These are phyloP conservation scores for Colletotrichum brevisporum DNA, from an alignment of 2,329 filamentous ascomycete species.

Conservation along the genomic window DNA sequence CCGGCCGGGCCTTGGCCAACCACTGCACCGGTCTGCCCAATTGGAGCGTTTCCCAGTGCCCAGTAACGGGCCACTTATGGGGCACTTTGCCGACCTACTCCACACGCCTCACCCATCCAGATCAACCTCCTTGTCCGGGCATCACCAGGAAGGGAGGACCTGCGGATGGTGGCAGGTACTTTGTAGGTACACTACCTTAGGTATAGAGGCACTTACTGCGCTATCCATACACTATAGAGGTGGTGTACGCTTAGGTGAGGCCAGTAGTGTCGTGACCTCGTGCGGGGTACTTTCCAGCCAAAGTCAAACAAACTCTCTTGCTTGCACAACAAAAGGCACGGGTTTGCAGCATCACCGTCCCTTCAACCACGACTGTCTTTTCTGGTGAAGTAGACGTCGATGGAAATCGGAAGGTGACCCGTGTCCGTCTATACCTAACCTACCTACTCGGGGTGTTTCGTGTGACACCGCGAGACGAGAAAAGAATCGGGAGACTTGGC, in stretches of 20 bases:
- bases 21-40: slow-evolving; percentile 35
- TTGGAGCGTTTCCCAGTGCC: neutral
- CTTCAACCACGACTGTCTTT: neutral
- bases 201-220: no score
- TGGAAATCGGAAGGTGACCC: neutral
- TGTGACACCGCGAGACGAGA: neutral
- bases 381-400: neutral
- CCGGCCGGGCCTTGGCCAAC: slow-evolving; percentile 34
- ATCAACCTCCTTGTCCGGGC: slow-evolving; percentile 23
- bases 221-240: no score
- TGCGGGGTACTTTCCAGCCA: slow-evolving; percentile 32
- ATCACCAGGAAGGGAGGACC: neutral
- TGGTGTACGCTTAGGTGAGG: no score
- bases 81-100: slow-evolving; percentile 15
- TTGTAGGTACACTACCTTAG: neutral
- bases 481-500: slow-evolving; percentile 14
- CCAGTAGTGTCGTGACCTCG: neutral
- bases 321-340: slow-evolving; percentile 7
- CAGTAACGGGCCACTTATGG: slow-evolving; percentile 25
- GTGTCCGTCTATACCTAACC: neutral
- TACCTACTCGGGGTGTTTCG: slow-evolving; percentile 18
- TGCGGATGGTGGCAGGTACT: neutral
- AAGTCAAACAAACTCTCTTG: neutral
- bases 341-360: slow-evolving; percentile 5
- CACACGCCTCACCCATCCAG: slow-evolving; percentile 17